Evolutionary conservation across 1,284 basidiomycete genomes (phyloP), one percentile per base, ranked within the genome.

Genomic region (Leccinum insolens): DNA sequence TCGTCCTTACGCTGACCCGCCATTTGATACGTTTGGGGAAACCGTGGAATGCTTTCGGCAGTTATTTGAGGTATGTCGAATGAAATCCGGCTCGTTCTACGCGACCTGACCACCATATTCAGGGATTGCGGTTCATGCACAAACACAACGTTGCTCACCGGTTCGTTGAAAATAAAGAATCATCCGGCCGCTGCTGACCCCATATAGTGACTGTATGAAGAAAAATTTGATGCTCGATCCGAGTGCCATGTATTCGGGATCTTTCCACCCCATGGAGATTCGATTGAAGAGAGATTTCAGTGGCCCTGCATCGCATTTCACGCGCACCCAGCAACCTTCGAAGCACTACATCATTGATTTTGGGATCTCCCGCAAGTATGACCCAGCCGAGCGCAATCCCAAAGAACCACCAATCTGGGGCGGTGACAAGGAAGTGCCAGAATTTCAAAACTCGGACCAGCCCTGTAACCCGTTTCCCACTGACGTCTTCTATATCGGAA

Each of bases 401-500:
- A 22, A 22, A 14, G 52, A 55, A 39, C 0, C 31, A 1, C 69
- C 71, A 1, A 63, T 76, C 15, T 67, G 61, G 39, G 75, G 73
- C 2, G 71, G 71, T 12, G 72, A 76, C 61, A 75, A 73, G 58
- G 64, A 67, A 2, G 77, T 71, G 0, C 77, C 77, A 0, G 77
- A 73, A 22, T 76, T 75, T 49, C 70, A 73, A 44, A 70, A 67
- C 15, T 63, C 62, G 2, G 25, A 60, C 3, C 66, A 68, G 8
- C 70, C 67, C 4, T 71, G 74, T 39, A 68, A 82, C 63, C 79
- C 81, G 0, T 82, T 81, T 57, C 73, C 74, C 0, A 79, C 78
- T 1, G 82, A 82, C 59, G 65, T 82, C 0, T 82, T 78, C 65
- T 78, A 75, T 61, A 65, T 80, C 2, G 82, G 81, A 0, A 80